Base-by-base conservation (phyloP, 495 filamentous ascomycete genomes). In the Xylaria bambusicola region DNA sequence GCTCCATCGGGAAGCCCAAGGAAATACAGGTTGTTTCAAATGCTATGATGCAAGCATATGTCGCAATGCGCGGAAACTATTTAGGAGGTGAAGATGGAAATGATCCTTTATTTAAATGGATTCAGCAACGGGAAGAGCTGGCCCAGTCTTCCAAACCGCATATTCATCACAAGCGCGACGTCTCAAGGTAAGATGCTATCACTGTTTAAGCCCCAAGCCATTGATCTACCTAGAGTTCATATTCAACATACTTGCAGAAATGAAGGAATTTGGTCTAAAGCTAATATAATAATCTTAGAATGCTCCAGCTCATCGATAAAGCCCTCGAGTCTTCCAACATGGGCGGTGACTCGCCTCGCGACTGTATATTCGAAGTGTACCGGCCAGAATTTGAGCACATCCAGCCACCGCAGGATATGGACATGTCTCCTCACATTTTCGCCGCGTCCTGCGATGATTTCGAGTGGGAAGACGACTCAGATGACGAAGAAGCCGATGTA, bases 51-150 rank as follows among this genome's bases (percentile, higher is more conserved):
- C 47, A 61, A 27, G 57, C 64, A 12, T 69, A 67, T 17, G 15
- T 63, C 7, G 42, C 56, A 10, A 69, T 69, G 67, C 67, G 67
- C 29, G 67, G 67, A 15, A 65, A 56, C 17, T n/a, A 8, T 15
- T 44, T 60, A 41, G 56, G 44, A 10, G 58, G 6, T 4, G 3
- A 49, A 10, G 29, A 6, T 31, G 42, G 41, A 0, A 23, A 20
- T 7, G 64, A 62, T 48, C 62, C 62, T 26, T 36, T 66, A 5
- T 63, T 63, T 12, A 29, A 59, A 0, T 63, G 60, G 60, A 63
- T 63, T 29, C 29, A 52, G 17, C 40, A 33, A 24, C 58, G 52
- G 52, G 21, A 56, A 10, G 48, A 35, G 9, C 18, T 60, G 23
- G 35, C 31, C 6, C 36, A 54, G 2, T 17, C 35, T 12, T 45